Percentiles rank a stretch among this genome's conserved stretches.
These are phyloP conservation scores for Zalaria obscura DNA, from an alignment of 2,329 filamentous ascomycete species.

Conservation along the genomic window DNA sequence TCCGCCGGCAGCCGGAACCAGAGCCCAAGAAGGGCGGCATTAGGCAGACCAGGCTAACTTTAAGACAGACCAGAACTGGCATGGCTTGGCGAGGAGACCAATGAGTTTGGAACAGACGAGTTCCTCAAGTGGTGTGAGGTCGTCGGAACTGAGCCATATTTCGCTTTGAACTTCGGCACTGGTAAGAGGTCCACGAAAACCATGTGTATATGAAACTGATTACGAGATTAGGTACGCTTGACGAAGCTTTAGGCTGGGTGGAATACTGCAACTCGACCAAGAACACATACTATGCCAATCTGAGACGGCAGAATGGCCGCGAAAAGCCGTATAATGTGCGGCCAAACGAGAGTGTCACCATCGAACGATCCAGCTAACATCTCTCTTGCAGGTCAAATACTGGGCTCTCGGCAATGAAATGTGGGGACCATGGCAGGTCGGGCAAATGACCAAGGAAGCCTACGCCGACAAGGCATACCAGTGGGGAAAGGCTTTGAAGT, in stretches of 20 bases:
- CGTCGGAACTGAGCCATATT: constrained; percentile 63
- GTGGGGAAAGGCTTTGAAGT: constrained; percentile 58
- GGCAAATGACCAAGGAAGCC: constrained; percentile 53
- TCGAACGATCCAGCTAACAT: background rate
- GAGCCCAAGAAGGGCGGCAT: too few species aligned
- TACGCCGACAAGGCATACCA: constrained; percentile 56
- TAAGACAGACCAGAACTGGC: constrained; percentile 53
- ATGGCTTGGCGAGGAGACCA: constrained; percentile 64
- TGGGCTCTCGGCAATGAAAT: constrained; percentile 72
- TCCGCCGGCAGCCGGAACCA: too few species aligned
- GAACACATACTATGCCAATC: constrained; percentile 69
- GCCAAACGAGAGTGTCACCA: background rate
- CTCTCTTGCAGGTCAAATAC: constrained; percentile 45
- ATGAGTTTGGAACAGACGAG: constrained; percentile 74
- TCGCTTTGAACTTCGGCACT: constrained; percentile 71
- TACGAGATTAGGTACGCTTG: constrained; percentile 18
- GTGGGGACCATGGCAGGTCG: constrained; percentile 55
- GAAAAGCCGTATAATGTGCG: constrained; percentile 57
- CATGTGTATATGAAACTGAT: background rate
- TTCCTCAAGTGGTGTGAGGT: constrained; percentile 69
- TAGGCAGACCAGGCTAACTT: too few species aligned
- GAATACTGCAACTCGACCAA: constrained; percentile 75
- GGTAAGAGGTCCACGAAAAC: constrained; percentile 25
- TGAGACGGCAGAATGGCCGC: constrained; percentile 60
- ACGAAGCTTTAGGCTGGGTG: constrained; percentile 54